A percentile compares a stretch with the other conserved stretches of the same genome.
phyloP scores from a whole-genome alignment of 1,284 basidiomycete species.

The Volvariella surrecta region DNA sequence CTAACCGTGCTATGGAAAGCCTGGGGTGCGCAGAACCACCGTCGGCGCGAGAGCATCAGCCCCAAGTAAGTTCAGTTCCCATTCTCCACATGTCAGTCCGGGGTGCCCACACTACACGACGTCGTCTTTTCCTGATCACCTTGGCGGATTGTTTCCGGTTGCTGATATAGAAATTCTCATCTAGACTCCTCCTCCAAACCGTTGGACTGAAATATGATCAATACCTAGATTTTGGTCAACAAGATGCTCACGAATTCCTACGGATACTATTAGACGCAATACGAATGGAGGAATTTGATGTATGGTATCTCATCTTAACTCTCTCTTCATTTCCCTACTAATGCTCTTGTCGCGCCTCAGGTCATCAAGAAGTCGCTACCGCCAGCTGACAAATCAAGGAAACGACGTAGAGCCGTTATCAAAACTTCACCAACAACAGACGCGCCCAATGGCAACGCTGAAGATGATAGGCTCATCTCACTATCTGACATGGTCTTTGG shows the following conservation, averaged over 20 bases:
- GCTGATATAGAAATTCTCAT: slow-evolving; percentile 7
- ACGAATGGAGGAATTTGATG: slow-evolving; percentile 91
- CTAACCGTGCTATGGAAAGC: slow-evolving; percentile 45
- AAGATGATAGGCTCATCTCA: slow-evolving; percentile 47
- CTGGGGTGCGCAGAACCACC: slow-evolving; percentile 49
- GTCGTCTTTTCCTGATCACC: too few species aligned
- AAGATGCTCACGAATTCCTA: slow-evolving; percentile 92
- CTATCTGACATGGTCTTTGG: slow-evolving; percentile 88
- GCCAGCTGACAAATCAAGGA: slow-evolving; percentile 32
- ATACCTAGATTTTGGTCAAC: slow-evolving; percentile 86
- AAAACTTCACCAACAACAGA: slow-evolving; percentile 1
- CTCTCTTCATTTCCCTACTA: not conserved
- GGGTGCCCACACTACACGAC: too few species aligned
- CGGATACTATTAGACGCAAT: slow-evolving; percentile 87
- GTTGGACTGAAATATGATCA: slow-evolving; percentile 87
- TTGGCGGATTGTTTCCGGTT: not conserved
- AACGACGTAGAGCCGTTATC: slow-evolving; percentile 28
- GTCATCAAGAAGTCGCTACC: slow-evolving; percentile 73
- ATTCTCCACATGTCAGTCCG: not conserved
- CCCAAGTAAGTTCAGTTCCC: slow-evolving; percentile 43
- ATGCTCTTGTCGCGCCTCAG: slow-evolving; percentile 24
- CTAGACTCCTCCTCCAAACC: slow-evolving; percentile 52
- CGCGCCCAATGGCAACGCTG: slow-evolving; percentile 12
- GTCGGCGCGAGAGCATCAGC: slow-evolving; percentile 42
- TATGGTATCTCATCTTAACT: slow-evolving; percentile 28